Conservation (phyloP, 345 rosid species). For the Pistacia vera region DNA sequence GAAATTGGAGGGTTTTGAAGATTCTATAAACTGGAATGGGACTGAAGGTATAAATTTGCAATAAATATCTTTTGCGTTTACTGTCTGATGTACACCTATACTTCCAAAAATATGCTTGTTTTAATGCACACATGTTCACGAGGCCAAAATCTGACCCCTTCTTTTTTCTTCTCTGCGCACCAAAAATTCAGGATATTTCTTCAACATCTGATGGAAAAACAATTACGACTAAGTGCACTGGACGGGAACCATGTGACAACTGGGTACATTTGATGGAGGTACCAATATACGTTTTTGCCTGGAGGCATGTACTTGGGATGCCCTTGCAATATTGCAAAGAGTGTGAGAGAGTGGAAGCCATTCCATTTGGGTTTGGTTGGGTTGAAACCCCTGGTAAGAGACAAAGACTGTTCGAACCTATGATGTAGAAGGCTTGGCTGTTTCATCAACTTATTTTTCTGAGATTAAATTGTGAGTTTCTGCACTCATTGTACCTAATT, state of each 20-base stretch:
- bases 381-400: slow-evolving; percentile 66
- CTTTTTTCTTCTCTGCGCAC: not conserved
- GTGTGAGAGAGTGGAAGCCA: slow-evolving; percentile 65
- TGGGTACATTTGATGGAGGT: slow-evolving; percentile 72
- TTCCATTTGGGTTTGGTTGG: slow-evolving; percentile 93
- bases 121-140: not conserved
- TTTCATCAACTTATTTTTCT: slow-evolving; percentile 75
- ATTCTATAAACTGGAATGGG: not conserved
- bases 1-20: not conserved
- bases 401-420: slow-evolving; percentile 81
- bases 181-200: slow-evolving; percentile 53
- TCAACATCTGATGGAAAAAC: slow-evolving; percentile 35
- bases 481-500: not conserved
- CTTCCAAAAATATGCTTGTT: not conserved
- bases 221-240: slow-evolving; percentile 62
- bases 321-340: slow-evolving; percentile 65
- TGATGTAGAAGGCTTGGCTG: slow-evolving; percentile 82
- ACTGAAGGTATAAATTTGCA: not conserved
- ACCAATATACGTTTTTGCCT: slow-evolving; percentile 67
- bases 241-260: slow-evolving; percentile 58
- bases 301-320: slow-evolving; percentile 95
- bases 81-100: not conserved
- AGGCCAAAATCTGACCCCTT: slow-evolving; percentile 6
- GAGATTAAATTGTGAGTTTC: slow-evolving; percentile 61
- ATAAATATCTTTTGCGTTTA: not conserved